phyloP scores from a whole-genome alignment of 176 grass and related monocot species.

The Olyra latifolia region DNA sequence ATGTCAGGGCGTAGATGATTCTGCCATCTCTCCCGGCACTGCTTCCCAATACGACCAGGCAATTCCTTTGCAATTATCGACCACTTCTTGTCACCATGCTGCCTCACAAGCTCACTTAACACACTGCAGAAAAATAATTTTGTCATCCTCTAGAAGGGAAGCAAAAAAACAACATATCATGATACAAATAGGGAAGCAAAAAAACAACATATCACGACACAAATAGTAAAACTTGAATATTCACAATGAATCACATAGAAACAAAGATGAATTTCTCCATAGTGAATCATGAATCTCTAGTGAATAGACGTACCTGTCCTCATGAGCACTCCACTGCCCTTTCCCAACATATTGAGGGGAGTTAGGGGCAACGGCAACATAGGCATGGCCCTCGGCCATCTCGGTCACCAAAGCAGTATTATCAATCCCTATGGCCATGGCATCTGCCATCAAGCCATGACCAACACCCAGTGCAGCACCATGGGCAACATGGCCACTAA shows the following conservation, averaged over 20 bases:
- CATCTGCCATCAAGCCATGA: background rate
- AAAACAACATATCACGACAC: background rate
- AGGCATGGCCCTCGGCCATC: background rate
- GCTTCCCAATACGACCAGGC: slow-evolving; percentile 23
- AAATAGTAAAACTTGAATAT: background rate
- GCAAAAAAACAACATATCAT: background rate
- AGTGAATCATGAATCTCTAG: background rate
- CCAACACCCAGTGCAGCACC: no score
- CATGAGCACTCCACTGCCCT: slow-evolving; percentile 3
- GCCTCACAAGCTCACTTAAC: background rate
- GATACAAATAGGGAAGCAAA: background rate
- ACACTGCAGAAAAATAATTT: background rate
- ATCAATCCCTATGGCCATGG: background rate
- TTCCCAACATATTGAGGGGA: background rate
- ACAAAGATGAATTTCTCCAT: background rate
- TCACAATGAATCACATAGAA: background rate
- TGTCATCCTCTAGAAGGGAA: background rate
- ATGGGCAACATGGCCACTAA: no score
- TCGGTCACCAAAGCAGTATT: background rate
- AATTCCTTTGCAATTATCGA: slow-evolving; percentile 1
- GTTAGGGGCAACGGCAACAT: background rate
- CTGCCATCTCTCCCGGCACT: slow-evolving; percentile 38
- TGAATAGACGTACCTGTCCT: slow-evolving; percentile 15
- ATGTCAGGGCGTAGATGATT: slow-evolving; percentile 33
- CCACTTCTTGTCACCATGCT: slow-evolving; percentile 21